phyloP scores from a whole-genome alignment of 1,284 basidiomycete species.

The Pascua sp. region DNA sequence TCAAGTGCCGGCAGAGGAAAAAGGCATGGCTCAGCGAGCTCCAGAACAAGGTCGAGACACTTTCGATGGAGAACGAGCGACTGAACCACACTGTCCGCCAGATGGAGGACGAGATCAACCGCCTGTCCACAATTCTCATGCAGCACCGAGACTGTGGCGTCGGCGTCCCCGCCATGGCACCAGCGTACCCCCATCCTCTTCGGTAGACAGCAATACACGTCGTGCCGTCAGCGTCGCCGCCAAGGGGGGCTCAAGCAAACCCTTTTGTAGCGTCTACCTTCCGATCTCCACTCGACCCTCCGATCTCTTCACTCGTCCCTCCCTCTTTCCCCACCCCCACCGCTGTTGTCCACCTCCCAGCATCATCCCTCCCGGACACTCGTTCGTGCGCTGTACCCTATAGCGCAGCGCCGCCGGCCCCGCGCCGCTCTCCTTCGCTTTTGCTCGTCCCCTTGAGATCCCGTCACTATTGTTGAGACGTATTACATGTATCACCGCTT shows the following conservation, averaged over 20 bases:
- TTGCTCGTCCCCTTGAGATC: slow-evolving; percentile 9
- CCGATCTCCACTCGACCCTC: no score
- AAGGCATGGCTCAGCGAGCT: slow-evolving; percentile 94
- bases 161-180: slow-evolving; percentile 22
- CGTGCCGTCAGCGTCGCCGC: no score
- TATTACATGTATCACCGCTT: slow-evolving; percentile 13
- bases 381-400: neutral
- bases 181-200: slow-evolving; percentile 18
- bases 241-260: neutral
- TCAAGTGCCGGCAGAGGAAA: slow-evolving; percentile 97
- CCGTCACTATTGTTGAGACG: slow-evolving; percentile 3
- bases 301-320: neutral
- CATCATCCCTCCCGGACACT: slow-evolving; percentile 1
- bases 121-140: slow-evolving; percentile 52
- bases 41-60: slow-evolving; percentile 87
- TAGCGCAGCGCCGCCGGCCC: neutral
- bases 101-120: slow-evolving; percentile 59
- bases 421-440: slow-evolving; percentile 10
- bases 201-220: slow-evolving; percentile 4
- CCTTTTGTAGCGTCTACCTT: neutral
- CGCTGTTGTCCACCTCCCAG: slow-evolving; percentile 1
- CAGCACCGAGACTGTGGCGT: slow-evolving; percentile 48
- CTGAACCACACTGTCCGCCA: slow-evolving; percentile 58
- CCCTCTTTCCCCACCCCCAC: neutral
- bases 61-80: slow-evolving; percentile 90